Percentiles rank a stretch among this genome's conserved stretches.
phyloP scores from a whole-genome alignment of 192 early-diverging fungal species.

The Backusella liffmaniae region DNA sequence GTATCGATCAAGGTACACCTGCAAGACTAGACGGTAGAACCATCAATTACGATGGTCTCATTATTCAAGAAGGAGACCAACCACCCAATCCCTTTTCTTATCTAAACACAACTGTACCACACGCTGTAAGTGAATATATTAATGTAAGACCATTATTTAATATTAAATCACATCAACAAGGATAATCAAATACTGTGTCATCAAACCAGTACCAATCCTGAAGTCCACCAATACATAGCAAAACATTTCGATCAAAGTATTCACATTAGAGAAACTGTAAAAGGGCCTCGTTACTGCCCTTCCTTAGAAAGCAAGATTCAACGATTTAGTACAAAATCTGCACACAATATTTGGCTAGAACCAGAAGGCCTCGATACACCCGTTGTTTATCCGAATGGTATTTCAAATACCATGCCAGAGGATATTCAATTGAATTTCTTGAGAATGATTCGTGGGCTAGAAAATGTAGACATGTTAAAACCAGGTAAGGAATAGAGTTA shows the following conservation, averaged over 20 bases:
- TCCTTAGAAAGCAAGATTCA: conserved; percentile 81
- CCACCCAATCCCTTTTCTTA: conserved; percentile 77
- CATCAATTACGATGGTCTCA: conserved; percentile 69
- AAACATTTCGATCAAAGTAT: conserved; percentile 77
- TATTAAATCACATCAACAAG: not conserved
- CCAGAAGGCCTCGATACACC: conserved; percentile 72
- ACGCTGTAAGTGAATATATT: conserved; percentile 38
- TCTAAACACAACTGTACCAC: conserved; percentile 65
- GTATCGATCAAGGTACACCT: conserved; percentile 58
- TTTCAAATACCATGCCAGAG: conserved; percentile 84
- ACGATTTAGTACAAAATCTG: conserved; percentile 63
- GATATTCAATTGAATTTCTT: conserved; percentile 69
- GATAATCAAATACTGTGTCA: conserved; percentile 70
- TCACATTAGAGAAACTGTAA: conserved; percentile 82
- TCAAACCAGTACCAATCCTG: conserved; percentile 70
- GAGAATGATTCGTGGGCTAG: conserved; percentile 70
- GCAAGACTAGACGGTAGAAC: conserved; percentile 72
- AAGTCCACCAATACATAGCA: conserved; percentile 64
- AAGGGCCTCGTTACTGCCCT: conserved; percentile 80
- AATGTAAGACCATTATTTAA: no score
- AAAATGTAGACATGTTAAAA: conserved; percentile 69
- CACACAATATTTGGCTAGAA: conserved; percentile 78
- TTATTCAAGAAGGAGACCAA: conserved; percentile 65
- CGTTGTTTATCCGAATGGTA: conserved; percentile 80
- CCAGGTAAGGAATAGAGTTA: conserved; percentile 42